These are phyloP conservation scores for Penicillium chermesinum DNA, from an alignment of 495 filamentous ascomycete genomes.

Conservation along the genomic window DNA sequence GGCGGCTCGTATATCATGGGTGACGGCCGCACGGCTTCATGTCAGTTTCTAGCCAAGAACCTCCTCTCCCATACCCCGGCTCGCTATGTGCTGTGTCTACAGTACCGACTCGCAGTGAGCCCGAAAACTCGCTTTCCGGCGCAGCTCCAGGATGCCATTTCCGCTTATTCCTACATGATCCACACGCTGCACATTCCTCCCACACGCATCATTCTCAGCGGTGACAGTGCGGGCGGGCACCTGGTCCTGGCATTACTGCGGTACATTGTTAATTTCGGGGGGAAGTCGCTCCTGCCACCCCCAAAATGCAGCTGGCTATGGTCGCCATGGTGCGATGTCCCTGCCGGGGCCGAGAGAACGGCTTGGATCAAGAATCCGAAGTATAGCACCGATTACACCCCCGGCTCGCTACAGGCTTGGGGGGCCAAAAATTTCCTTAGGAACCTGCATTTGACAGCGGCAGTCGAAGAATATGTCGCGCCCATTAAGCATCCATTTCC, in stretches of 20 bases:
- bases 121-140: slow-evolving; percentile 37
- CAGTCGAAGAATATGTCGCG: slow-evolving; percentile 26
- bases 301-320: slow-evolving; percentile 28
- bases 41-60: slow-evolving; percentile 29
- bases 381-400: slow-evolving; percentile 33
- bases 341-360: slow-evolving; percentile 2
- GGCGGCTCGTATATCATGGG: slow-evolving; percentile 16
- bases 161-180: slow-evolving; percentile 36
- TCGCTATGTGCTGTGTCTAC: slow-evolving; percentile 22
- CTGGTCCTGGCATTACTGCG: slow-evolving; percentile 38
- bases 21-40: slow-evolving; percentile 13
- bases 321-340: slow-evolving; percentile 36
- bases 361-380: slow-evolving; percentile 24
- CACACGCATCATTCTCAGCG: slow-evolving; percentile 34
- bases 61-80: slow-evolving; percentile 26
- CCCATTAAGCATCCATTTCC: slow-evolving; percentile 31
- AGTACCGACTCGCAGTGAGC: slow-evolving; percentile 36
- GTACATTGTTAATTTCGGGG: slow-evolving; percentile 12
- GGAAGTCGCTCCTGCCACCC: slow-evolving; percentile 9
- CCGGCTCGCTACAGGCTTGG: slow-evolving; percentile 27
- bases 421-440: slow-evolving; percentile 26
- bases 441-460: slow-evolving; percentile 11
- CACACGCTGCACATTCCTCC: slow-evolving; percentile 26
- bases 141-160: slow-evolving; percentile 41
- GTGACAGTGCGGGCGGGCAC: slow-evolving; percentile 42